Base-by-base conservation (phyloP, 305 asterid genomes). In the Euphrasia arctica region DNA sequence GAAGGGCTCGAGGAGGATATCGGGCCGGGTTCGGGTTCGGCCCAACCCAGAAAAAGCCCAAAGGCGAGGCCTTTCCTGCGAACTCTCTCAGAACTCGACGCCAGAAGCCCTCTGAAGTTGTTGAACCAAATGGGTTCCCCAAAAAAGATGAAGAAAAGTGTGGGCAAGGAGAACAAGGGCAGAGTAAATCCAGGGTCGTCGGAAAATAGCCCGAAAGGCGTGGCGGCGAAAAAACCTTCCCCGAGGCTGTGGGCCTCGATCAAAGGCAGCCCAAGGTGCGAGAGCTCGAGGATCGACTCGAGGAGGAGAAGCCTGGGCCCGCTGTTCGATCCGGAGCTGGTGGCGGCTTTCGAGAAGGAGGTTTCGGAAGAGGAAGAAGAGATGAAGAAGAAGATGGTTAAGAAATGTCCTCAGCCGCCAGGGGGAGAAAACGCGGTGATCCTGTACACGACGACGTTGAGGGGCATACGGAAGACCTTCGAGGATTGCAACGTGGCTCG, bases 381-480 rank as follows among this genome's bases (percentile, higher is more conserved):
- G 62, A 74, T 80, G 55, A 91, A 86, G 79, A 91, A 86, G 79
- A 84, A 70, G 22, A 68, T 74, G 69, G 80, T 76, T 13, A 60
- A 61, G 11, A 80, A 41, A 58, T 84, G 90, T 70, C 22, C 22
- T 18, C 22, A n/a, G n/a, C 98, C 97, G 0, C 91, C 90, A 0
- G 93, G 96, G 0, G 95, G 94, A 1, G 84, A 84, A 57, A 73
- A 81, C 28, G 75, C 82, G 0, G 89, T 87, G 0, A 74, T 92
- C 0, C 10, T 92, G 1, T 89, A 87, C 70, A 82, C 95, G 0
- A 92, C 98, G 0, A 89, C 96, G 0, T 68, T 92, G 70, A 81
- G 97, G 73, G 95, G 98, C 0, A 87, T 89, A 4, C 69, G 98
- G 67, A 92, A 87, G 71, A 92, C 97, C 0, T 92, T 89, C 36